These are phyloP conservation scores for Ceratobasidium papillatum DNA, from an alignment of 1,284 basidiomycete genomes.

Conservation along the genomic window DNA sequence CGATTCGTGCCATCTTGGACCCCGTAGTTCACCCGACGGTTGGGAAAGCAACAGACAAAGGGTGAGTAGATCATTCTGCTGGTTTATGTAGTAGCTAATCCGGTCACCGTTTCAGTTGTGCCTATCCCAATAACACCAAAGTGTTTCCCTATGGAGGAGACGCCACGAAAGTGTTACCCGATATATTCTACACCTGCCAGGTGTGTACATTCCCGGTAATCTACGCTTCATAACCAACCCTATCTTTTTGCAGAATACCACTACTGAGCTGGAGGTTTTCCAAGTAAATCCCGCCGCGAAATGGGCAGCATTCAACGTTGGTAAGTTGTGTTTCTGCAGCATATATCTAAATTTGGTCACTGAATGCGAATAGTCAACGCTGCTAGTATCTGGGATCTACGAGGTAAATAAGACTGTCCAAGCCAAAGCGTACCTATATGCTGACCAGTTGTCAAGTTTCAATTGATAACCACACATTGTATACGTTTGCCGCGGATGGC, in stretches of 20 bases:
- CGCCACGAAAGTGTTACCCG: neutral
- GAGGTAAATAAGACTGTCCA: neutral
- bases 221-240: too few species aligned
- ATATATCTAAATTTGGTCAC: neutral
- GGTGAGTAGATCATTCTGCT: neutral
- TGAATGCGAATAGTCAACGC: slow-evolving; percentile 8
- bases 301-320: slow-evolving; percentile 34
- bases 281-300: slow-evolving; percentile 24
- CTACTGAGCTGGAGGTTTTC: slow-evolving; percentile 23
- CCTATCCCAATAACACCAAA: slow-evolving; percentile 29
- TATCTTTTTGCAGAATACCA: slow-evolving; percentile 18
- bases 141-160: slow-evolving; percentile 21
- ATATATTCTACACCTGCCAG: slow-evolving; percentile 25
- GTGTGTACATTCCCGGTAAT: neutral
- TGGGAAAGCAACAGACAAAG: slow-evolving; percentile 34
- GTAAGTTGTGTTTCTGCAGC: neutral
- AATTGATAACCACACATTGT: slow-evolving; percentile 40
- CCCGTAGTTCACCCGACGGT: slow-evolving; percentile 21
- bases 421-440: neutral
- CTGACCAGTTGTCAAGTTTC: slow-evolving; percentile 8
- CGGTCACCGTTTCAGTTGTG: neutral
- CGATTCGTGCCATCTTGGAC: slow-evolving; percentile 20
- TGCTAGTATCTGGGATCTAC: slow-evolving; percentile 29
- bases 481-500: slow-evolving; percentile 41
- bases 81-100: neutral